Conservation (phyloP, 2,329 filamentous ascomycete species). For the Colletotrichum zoysiae region DNA sequence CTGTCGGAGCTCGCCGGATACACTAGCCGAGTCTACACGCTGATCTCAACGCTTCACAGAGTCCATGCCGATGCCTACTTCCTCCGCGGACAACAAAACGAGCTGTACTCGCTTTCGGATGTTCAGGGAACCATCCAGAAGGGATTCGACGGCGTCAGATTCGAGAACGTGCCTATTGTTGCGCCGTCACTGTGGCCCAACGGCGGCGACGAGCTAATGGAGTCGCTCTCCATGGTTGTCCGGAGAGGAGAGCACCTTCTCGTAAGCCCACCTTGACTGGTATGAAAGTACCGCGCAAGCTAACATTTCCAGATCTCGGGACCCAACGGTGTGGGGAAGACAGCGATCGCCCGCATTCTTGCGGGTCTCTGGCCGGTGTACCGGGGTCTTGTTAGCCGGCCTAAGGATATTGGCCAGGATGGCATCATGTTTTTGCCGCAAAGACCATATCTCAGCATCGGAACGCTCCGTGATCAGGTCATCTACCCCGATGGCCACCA, state of each 20-base stretch:
- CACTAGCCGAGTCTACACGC: constrained; percentile 93
- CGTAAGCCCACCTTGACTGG: constrained; percentile 51
- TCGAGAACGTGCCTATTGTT: constrained; percentile 94
- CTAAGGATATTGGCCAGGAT: constrained; percentile 82
- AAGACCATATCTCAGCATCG: constrained; percentile 89
- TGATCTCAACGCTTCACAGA: constrained; percentile 94
- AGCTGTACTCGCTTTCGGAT: constrained; percentile 90
- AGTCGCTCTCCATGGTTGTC: constrained; percentile 89
- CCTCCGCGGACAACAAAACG: constrained; percentile 74
- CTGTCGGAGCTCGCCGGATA: constrained; percentile 95
- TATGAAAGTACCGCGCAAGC: constrained; percentile 19
- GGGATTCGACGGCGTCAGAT: constrained; percentile 92
- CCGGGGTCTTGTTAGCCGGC: constrained; percentile 89
- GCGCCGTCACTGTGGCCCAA: constrained; percentile 89
- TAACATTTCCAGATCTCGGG: constrained; percentile 76
- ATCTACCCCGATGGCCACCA: constrained; percentile 96
- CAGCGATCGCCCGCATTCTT: constrained; percentile 85
- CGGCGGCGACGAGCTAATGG: constrained; percentile 91
- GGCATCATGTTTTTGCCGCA: constrained; percentile 99
- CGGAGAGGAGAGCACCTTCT: constrained; percentile 92
- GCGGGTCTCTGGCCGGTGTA: constrained; percentile 97
- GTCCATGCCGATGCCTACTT: constrained; percentile 93
- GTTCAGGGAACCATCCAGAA: constrained; percentile 94
- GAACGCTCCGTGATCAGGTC: constrained; percentile 94
- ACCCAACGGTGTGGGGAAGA: constrained; percentile 95